These are phyloP conservation scores for Sporobolomyces roseus DNA, from an alignment of 768 basidiomycete genomes.

Conservation along the genomic window DNA sequence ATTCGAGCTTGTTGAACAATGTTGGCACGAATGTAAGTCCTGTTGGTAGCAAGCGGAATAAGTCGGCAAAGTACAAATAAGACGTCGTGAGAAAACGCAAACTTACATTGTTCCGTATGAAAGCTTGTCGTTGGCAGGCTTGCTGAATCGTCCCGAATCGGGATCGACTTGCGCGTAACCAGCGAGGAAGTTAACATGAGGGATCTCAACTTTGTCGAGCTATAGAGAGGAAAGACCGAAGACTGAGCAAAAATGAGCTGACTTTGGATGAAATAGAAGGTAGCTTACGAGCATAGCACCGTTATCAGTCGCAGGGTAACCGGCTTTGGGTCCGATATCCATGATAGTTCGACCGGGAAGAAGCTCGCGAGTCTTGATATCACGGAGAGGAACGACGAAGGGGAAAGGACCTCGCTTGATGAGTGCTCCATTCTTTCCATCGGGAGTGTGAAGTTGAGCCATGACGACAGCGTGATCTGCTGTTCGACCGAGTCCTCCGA, in stretches of 20 bases:
- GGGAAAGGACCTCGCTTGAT: slow-evolving; percentile 67
- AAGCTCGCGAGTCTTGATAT: slow-evolving; percentile 59
- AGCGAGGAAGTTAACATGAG: slow-evolving; percentile 47
- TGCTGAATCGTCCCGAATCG: slow-evolving; percentile 38
- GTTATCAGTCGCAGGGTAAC: slow-evolving; percentile 44
- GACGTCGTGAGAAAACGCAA: not conserved
- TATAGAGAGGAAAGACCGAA: not conserved
- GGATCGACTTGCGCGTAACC: slow-evolving; percentile 42
- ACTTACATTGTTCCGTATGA: slow-evolving; percentile 42
- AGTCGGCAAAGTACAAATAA: not conserved
- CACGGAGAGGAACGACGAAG: slow-evolving; percentile 68
- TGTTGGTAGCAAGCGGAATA: not conserved
- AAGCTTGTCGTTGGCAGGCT: slow-evolving; percentile 41
- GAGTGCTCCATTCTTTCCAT: slow-evolving; percentile 39
- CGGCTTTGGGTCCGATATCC: slow-evolving; percentile 65
- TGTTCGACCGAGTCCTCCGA: slow-evolving; percentile 66
- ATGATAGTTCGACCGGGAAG: slow-evolving; percentile 64
- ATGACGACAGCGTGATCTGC: slow-evolving; percentile 73
- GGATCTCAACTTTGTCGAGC: slow-evolving; percentile 45
- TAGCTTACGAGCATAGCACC: slow-evolving; percentile 36
- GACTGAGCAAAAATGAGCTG: too few species aligned
- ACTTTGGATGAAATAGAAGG: not conserved
- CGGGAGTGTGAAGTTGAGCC: slow-evolving; percentile 65
- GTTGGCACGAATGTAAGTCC: slow-evolving; percentile 38
- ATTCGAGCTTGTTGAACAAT: slow-evolving; percentile 44